Conservation (phyloP, 139 green algal genomes). For the Asterochloris erici region DNA sequence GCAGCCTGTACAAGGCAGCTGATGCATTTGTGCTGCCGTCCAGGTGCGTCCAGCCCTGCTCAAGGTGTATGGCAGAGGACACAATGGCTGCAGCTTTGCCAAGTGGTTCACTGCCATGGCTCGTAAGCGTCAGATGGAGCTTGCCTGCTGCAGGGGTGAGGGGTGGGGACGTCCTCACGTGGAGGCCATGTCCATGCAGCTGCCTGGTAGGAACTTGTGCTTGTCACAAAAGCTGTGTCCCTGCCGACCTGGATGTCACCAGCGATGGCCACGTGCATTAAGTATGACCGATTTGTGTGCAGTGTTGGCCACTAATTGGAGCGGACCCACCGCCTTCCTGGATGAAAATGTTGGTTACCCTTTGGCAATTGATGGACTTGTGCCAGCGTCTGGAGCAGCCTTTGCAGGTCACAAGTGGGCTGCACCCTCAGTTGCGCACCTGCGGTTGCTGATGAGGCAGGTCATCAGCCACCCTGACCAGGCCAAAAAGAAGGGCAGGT, state of each 20-base stretch:
- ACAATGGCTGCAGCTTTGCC: background rate
- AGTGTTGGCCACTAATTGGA: conserved; percentile 69
- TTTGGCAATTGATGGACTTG: conserved; percentile 38
- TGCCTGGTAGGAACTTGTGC: conserved; percentile 28
- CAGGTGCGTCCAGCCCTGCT: background rate
- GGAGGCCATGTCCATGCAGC: conserved; percentile 65
- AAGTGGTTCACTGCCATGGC: background rate
- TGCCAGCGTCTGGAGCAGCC: background rate
- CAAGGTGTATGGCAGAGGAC: background rate
- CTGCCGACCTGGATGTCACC: background rate
- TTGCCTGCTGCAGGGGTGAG: conserved; percentile 36
- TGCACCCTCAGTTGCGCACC: conserved; percentile 43
- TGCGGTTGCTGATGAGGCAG: conserved; percentile 44
- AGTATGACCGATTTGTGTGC: background rate
- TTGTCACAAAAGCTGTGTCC: background rate
- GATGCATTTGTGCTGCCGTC: conserved; percentile 79
- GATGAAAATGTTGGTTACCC: conserved; percentile 42
- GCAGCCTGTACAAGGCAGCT: conserved; percentile 47
- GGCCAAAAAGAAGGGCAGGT: conserved; percentile 13
- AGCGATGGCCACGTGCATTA: background rate
- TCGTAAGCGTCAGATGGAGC: background rate
- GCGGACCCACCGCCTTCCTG: conserved; percentile 58
- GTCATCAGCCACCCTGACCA: conserved; percentile 37
- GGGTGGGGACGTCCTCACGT: conserved; percentile 67
- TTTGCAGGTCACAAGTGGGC: conserved; percentile 51